Conservation (phyloP, 192 early-diverging fungal genomes). For the Backusella macrospora region DNA sequence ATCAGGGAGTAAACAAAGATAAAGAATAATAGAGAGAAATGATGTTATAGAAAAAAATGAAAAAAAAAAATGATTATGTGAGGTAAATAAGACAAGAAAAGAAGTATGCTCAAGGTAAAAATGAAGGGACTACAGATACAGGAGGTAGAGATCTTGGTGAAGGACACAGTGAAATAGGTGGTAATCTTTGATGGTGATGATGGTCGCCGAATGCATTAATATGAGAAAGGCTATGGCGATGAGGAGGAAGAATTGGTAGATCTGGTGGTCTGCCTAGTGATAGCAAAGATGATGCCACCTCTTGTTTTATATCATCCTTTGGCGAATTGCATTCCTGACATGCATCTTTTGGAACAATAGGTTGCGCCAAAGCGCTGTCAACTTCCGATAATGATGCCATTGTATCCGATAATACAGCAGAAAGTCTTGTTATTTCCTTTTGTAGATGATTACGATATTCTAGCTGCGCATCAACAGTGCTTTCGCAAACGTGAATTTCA, state of each 20-base stretch:
- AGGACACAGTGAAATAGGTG: neutral
- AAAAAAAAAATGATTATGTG: neutral
- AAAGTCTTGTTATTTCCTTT: slow-evolving; percentile 51
- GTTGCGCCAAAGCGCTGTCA: slow-evolving; percentile 28
- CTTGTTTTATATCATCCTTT: slow-evolving; percentile 14
- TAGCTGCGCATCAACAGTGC: neutral
- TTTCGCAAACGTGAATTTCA: neutral
- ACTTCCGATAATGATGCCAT: slow-evolving; percentile 49
- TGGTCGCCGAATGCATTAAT: neutral
- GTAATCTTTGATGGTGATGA: neutral
- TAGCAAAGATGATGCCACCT: slow-evolving; percentile 26
- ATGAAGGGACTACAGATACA: slow-evolving; percentile 4
- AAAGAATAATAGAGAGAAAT: neutral
- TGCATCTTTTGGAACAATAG: neutral
- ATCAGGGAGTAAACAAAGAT: neutral
- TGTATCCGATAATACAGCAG: slow-evolving; percentile 48
- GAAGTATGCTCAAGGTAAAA: slow-evolving; percentile 5
- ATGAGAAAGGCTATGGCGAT: neutral
- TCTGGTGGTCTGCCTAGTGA: slow-evolving; percentile 8
- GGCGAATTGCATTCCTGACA: slow-evolving; percentile 1
- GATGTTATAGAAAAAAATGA: neutral
- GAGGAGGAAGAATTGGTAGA: neutral
- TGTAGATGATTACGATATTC: slow-evolving; percentile 24
- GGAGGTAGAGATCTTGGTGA: neutral
- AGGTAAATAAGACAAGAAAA: neutral